Evolutionary conservation across 202 grass and related monocot species (phyloP), one percentile per base, ranked within the genome.

Genomic region (Bolboschoenoplectus hybrid): DNA sequence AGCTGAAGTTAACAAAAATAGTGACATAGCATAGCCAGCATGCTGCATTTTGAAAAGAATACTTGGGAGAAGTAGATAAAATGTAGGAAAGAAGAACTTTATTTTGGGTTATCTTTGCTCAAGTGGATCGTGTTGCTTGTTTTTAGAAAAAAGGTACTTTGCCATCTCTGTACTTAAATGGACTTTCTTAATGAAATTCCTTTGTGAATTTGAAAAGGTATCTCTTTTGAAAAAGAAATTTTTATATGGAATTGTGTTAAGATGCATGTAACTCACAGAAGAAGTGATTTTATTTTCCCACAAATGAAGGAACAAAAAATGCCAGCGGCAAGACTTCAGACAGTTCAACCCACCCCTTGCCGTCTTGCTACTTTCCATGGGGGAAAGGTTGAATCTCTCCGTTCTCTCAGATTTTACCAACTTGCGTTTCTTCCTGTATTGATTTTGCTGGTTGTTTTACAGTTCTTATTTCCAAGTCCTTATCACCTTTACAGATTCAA

Each of bases 11-110:
- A 38, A 77, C 74, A 77, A 56, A 56, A 17, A 77, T 38, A 77
- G 74, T 10, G 49, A 17, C 39, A 56, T 56, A 36, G 34, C 32
- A 9, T 74, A 40, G 64, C 36, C 1, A 20, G 17, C 41, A 38
- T 77, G 45, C 50, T 77, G 74, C 50, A 34, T 76, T 77, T 77
- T 77, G 50, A 77, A 53, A 10, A 74, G 70, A 26, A 26, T 10
- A 12, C 17, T 44, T 8, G 38, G 5, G 14, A 43, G 20, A 14
- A 51, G 51, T 74, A 74, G 6, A 74, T 74, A n/a, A 26, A 12
- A 69, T 69, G 13, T 3, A 69, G 67, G 38, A 44, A 5, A n/a
- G 7, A 67, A 67, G 39, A 74, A 74, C 20, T 7, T 49, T 13
- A 51, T 49, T 74, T 41, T 16, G 67, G 67, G 12, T 44, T 70